These are phyloP conservation scores for Cyphellophora attinorum DNA, from an alignment of 2,329 filamentous ascomycete species.

Conservation along the genomic window DNA sequence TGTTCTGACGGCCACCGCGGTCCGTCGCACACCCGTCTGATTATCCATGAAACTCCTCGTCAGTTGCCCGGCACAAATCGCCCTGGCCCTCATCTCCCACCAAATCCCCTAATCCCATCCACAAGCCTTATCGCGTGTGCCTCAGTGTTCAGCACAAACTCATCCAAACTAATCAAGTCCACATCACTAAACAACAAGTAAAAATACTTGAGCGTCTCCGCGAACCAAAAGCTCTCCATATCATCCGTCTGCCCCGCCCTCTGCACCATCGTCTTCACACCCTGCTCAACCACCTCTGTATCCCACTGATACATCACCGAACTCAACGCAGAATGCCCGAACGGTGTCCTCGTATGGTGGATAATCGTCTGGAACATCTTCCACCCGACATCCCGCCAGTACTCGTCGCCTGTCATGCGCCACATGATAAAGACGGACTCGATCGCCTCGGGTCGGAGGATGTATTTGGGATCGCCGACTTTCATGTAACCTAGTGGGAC, in stretches of 20 bases:
- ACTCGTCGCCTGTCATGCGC: slow-evolving; percentile 57
- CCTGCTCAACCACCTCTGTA: slow-evolving; percentile 45
- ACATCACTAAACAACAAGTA: slow-evolving; percentile 35
- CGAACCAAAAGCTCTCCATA: slow-evolving; percentile 38
- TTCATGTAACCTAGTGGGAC: slow-evolving; percentile 34
- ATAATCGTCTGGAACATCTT: slow-evolving; percentile 59
- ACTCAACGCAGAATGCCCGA: slow-evolving; percentile 36
- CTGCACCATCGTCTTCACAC: slow-evolving; percentile 40
- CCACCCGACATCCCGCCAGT: slow-evolving; percentile 62
- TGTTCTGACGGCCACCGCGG: too few species aligned
- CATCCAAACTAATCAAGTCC: slow-evolving; percentile 29
- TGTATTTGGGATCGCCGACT: slow-evolving; percentile 28
- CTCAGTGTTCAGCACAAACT: slow-evolving; percentile 35
- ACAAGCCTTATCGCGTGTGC: slow-evolving; percentile 24
- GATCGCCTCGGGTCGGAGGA: slow-evolving; percentile 59
- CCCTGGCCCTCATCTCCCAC: too few species aligned
- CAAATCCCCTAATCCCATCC: neutral
- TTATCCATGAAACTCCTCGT: too few species aligned
- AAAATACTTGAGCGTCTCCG: slow-evolving; percentile 36
- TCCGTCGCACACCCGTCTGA: too few species aligned
- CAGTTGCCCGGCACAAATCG: too few species aligned
- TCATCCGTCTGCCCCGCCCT: slow-evolving; percentile 31
- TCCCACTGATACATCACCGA: slow-evolving; percentile 41
- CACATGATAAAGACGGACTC: slow-evolving; percentile 74
- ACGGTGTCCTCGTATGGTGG: slow-evolving; percentile 29